Evolutionary conservation across 768 basidiomycete species (phyloP).

Genomic region (Tricholoma saponaceum): DNA sequence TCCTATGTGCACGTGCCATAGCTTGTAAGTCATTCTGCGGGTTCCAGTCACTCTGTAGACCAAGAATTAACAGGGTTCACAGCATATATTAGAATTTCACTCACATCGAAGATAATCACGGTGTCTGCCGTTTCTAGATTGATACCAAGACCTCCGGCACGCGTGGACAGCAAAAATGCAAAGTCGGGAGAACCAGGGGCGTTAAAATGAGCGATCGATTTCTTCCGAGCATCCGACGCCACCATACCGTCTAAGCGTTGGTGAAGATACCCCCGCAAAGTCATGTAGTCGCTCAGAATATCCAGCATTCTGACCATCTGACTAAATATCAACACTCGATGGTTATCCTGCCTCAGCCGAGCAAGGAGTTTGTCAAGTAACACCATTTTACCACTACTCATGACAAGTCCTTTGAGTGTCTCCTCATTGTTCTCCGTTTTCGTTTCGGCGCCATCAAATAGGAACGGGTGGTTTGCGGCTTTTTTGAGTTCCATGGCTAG

Average conservation of each 20-base stretch:
- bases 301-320: constrained; percentile 99
- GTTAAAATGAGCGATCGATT: constrained; percentile 97
- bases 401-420: constrained; percentile 90
- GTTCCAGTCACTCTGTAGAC: constrained; percentile 88
- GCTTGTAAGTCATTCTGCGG: constrained; percentile 98
- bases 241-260: constrained; percentile 97
- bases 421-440: constrained; percentile 64
- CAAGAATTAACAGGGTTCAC: constrained; percentile 2
- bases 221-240: constrained; percentile 88
- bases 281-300: constrained; percentile 97
- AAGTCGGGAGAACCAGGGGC: constrained; percentile 91
- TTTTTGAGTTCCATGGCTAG: constrained; percentile 98
- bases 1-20: constrained; percentile 98
- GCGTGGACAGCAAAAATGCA: constrained; percentile 92
- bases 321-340: constrained; percentile 97
- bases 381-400: constrained; percentile 99
- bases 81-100: constrained; percentile 24
- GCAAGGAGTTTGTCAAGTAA: constrained; percentile 94
- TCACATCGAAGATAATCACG: constrained; percentile 96
- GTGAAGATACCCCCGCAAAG: constrained; percentile 81
- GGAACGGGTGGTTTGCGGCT: constrained; percentile 95
- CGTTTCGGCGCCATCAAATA: constrained; percentile 93
- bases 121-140: constrained; percentile 99
- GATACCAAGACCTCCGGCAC: constrained; percentile 97
- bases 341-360: constrained; percentile 85